Percentiles rank a stretch among this genome's conserved stretches.
These are phyloP conservation scores for Lipomyces sp. DNA, from an alignment of 805 yeast genomes.

Conservation along the genomic window DNA sequence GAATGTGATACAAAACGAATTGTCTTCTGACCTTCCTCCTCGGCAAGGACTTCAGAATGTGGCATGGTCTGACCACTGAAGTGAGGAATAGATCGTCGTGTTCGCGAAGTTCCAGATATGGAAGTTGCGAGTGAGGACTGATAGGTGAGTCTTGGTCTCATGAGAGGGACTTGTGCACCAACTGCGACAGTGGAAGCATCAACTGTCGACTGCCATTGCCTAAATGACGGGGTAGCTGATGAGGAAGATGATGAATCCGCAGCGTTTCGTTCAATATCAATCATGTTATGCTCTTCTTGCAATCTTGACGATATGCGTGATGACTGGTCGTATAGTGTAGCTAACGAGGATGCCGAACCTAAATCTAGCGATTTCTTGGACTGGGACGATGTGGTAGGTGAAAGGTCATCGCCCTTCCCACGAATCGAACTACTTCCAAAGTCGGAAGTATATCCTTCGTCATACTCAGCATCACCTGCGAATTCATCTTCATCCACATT, in stretches of 20 bases:
- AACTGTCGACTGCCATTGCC: background rate
- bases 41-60: slow-evolving; percentile 42
- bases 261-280: slow-evolving; percentile 27
- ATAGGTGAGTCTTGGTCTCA: slow-evolving; percentile 24
- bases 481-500: slow-evolving; percentile 41
- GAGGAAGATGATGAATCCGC: slow-evolving; percentile 7
- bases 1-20: slow-evolving; percentile 29
- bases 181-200: slow-evolving; percentile 5
- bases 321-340: slow-evolving; percentile 27
- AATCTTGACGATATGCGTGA: slow-evolving; percentile 3
- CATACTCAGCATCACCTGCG: slow-evolving; percentile 16
- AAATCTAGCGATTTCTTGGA: slow-evolving; percentile 19
- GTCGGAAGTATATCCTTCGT: slow-evolving; percentile 30
- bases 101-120: slow-evolving; percentile 19
- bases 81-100: slow-evolving; percentile 40
- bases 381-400: slow-evolving; percentile 19
- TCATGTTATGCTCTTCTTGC: slow-evolving; percentile 15
- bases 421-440: slow-evolving; percentile 24
- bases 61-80: slow-evolving; percentile 45
- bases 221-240: background rate
- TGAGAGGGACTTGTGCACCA: background rate
- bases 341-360: slow-evolving; percentile 17
- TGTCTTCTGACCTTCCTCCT: slow-evolving; percentile 39
- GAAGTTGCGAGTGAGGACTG: slow-evolving; percentile 30
- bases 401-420: slow-evolving; percentile 29